Conservation (phyloP, 192 early-diverging fungal genomes). For the Geranomyces variabilis region DNA sequence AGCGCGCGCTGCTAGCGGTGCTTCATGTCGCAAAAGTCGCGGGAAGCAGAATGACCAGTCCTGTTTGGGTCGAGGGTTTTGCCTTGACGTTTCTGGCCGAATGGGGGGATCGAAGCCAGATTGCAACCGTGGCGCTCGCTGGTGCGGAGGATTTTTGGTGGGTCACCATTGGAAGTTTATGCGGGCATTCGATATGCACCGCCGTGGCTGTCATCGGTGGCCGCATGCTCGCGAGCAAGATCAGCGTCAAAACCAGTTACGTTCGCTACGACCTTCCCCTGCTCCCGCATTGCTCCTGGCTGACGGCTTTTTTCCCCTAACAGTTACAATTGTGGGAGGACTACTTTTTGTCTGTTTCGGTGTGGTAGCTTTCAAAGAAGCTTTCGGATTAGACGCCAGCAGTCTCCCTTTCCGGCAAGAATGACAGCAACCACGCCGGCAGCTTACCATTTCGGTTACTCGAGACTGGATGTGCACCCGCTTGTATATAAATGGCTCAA, state of each 20-base stretch:
- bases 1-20: constrained; percentile 49
- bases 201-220: constrained; percentile 93
- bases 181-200: constrained; percentile 92
- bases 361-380: constrained; percentile 44
- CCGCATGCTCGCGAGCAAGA: constrained; percentile 77
- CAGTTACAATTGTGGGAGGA: constrained; percentile 83
- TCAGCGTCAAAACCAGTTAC: constrained; percentile 83
- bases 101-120: constrained; percentile 97
- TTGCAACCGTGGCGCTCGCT: constrained; percentile 93
- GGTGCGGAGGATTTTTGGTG: constrained; percentile 93
- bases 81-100: constrained; percentile 96
- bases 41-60: constrained; percentile 64
- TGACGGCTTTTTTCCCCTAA: constrained; percentile 18
- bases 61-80: constrained; percentile 94
- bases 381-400: neutral
- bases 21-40: neutral
- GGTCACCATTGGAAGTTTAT: constrained; percentile 84
- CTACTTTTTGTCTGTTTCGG: constrained; percentile 90
- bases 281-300: neutral
- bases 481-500: no score
- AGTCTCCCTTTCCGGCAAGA: no score
- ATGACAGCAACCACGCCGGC: no score
- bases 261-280: neutral
- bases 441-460: no score
- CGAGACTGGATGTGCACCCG: no score